phyloP scores from a whole-genome alignment of 2,329 filamentous ascomycete genomes.

The Dichotomopilus funicola region DNA sequence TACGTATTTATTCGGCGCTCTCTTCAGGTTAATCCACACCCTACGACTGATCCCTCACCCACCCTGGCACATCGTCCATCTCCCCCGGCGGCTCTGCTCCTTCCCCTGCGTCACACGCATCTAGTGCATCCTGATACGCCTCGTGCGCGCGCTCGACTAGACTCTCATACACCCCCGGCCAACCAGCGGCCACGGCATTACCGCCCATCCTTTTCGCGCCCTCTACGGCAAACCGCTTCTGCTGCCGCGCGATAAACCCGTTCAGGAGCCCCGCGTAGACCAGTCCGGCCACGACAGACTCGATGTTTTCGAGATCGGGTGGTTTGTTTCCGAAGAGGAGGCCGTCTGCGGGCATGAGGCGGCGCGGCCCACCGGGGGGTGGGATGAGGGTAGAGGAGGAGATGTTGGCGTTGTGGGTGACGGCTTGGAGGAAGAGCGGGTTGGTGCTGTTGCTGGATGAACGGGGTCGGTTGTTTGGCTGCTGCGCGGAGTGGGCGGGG shows the following conservation, averaged over 20 bases:
- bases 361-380: conserved; percentile 41
- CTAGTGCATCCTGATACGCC: conserved; percentile 59
- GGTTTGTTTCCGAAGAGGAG: conserved; percentile 57
- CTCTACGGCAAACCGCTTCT: conserved; percentile 72
- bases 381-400: conserved; percentile 38
- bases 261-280: conserved; percentile 74
- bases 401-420: conserved; percentile 38
- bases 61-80: conserved; percentile 27
- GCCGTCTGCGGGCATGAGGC: conserved; percentile 51
- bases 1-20: not conserved
- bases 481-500: conserved; percentile 29
- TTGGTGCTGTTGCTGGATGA: conserved; percentile 37
- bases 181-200: conserved; percentile 59
- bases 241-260: conserved; percentile 75
- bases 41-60: conserved; percentile 24
- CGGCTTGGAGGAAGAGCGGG: conserved; percentile 45
- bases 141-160: conserved; percentile 56
- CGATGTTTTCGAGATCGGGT: conserved; percentile 59
- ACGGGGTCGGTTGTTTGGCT: conserved; percentile 25
- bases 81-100: conserved; percentile 22
- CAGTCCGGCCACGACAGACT: conserved; percentile 68
- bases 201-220: conserved; percentile 63
- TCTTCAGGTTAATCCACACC: not conserved
- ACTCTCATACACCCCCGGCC: conserved; percentile 66
- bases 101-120: conserved; percentile 50